phyloP scores from a whole-genome alignment of 164 flowering plant genomes.

The Litsea cubeba region DNA sequence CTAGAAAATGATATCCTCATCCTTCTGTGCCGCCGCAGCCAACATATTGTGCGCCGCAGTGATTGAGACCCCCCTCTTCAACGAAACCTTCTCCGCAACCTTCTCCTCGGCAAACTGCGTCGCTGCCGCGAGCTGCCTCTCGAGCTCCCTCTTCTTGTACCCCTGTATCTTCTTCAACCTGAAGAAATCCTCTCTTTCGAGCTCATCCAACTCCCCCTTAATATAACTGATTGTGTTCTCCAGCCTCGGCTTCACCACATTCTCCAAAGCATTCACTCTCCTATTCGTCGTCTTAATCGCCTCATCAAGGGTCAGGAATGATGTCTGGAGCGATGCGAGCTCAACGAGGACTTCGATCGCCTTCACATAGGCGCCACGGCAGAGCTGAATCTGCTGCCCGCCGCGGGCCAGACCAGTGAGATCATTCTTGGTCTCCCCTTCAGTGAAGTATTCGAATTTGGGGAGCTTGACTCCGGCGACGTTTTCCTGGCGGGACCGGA shows the following conservation, averaged over 20 bases:
- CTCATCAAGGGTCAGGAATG: conserved; percentile 86
- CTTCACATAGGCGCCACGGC: conserved; percentile 77
- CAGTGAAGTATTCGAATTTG: conserved; percentile 73
- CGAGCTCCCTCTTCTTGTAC: conserved; percentile 79
- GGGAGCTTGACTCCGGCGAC: conserved; percentile 96
- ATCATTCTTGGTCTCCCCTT: conserved; percentile 86
- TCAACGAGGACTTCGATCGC: conserved; percentile 93
- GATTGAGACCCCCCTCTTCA: conserved; percentile 62
- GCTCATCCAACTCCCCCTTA: conserved; percentile 89
- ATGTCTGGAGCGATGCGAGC: conserved; percentile 92
- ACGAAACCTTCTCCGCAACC: conserved; percentile 55
- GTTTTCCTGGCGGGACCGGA: conserved; percentile 77
- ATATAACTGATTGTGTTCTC: conserved; percentile 85
- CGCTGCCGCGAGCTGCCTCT: conserved; percentile 57
- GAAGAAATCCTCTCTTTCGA: conserved; percentile 94
- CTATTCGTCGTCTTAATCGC: conserved; percentile 96
- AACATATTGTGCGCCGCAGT: conserved; percentile 56
- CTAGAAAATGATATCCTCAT: conserved; percentile 81
- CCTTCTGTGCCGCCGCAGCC: conserved; percentile 40
- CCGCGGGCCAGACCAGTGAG: conserved; percentile 94
- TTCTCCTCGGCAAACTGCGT: conserved; percentile 61
- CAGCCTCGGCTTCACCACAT: conserved; percentile 87
- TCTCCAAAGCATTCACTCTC: conserved; percentile 95
- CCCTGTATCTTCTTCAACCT: conserved; percentile 95
- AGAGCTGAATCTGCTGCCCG: conserved; percentile 88